Evolutionary conservation across 805 yeast species (phyloP), one percentile per base, ranked within the genome.

Genomic region (Kluyveromyces lactis): DNA sequence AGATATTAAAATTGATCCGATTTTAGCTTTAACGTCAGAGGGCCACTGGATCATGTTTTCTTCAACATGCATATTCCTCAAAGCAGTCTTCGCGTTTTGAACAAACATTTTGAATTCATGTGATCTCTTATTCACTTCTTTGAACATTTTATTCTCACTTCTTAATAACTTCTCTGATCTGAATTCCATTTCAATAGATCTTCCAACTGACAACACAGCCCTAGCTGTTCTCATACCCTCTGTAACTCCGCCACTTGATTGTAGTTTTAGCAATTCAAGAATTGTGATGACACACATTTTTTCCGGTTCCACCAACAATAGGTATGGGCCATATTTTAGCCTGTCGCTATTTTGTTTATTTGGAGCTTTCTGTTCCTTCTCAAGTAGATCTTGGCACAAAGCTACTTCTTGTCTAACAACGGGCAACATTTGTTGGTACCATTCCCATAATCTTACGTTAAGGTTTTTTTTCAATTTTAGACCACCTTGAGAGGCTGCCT

Each of bases 181-280:
- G 56, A 81, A 85, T 58, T 92, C 97, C 50, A 79, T 62, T 56
- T 90, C 96, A 17, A 90, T 69, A 10, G 95, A 87, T 48, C 72
- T 77, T 7, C 96, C 95, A 4, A 90, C 86, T 0, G 83, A 69
- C 15, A 82, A 66, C 12, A 87, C 85, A 0, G 94, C 87, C 48
- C 85, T 71, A 0, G 95, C 85, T 0, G 90, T 80, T 50, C 89
- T 72, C 75, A 86, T 79, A 30, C 95, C 96, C 46, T 83, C 86
- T 10, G 72, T 68, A 23, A 79, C 72, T 29, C 87, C 94, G 28
- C 85, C 81, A 2, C 89, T 77, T 3, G 87, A 75, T 45, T 81
- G 77, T 39, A 83, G 62, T 46, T 82, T 81, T 51, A 90, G 63
- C 26, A 87, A 54, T 60, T 90, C 97, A 52, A 90, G 64, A 50